Evolutionary conservation across 257 asterid species (phyloP).

Genomic region (Solanum sejunctum): DNA sequence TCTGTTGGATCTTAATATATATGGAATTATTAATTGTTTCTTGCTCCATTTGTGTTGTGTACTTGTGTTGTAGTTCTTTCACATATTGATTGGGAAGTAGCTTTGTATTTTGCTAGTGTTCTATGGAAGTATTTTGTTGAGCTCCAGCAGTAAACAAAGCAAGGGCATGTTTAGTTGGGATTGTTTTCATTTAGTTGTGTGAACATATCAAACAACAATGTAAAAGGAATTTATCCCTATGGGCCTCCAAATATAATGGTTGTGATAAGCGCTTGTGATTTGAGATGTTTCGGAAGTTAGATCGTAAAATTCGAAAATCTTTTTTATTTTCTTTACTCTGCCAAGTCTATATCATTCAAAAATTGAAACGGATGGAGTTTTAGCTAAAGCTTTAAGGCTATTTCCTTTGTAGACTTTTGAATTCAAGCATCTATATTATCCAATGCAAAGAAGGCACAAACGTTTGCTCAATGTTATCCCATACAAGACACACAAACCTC

Average conservation of each 20-base stretch:
- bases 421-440: not conserved
- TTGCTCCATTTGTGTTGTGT: not conserved
- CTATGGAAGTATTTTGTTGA: not conserved
- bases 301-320: too few relatives aligned
- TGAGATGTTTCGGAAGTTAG: not conserved
- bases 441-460: not conserved
- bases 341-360: not conserved
- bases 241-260: not conserved
- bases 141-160: not conserved
- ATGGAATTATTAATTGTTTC: not conserved
- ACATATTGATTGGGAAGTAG: not conserved
- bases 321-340: too few relatives aligned
- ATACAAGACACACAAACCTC: not conserved
- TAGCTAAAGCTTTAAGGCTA: not conserved
- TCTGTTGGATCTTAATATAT: not conserved
- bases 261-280: not conserved
- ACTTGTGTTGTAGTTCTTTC: not conserved
- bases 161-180: not conserved
- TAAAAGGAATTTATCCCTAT: not conserved
- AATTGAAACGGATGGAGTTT: not conserved
- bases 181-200: not conserved
- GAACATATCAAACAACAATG: not conserved
- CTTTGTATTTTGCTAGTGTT: not conserved
- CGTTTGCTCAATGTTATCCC: not conserved
- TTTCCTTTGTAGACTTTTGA: not conserved